phyloP scores from a whole-genome alignment of 768 basidiomycete species.

The Russula vinacea region DNA sequence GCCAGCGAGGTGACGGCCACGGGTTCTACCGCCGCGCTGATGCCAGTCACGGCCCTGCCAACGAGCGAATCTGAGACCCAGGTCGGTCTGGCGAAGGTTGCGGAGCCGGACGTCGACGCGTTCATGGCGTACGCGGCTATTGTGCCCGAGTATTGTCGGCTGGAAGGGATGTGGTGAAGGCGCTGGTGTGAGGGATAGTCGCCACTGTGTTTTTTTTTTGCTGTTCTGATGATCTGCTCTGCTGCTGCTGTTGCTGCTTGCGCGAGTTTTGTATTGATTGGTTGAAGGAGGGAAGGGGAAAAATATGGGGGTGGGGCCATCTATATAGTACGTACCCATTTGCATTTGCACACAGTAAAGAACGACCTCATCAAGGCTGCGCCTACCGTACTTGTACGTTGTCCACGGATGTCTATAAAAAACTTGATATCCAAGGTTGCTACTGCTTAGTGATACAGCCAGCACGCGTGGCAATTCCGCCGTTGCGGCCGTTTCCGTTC shows the following conservation, averaged over 20 bases:
- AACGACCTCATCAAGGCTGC: background rate
- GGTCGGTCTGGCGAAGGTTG: constrained; percentile 75
- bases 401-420: constrained; percentile 1
- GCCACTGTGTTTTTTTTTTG: constrained; percentile 15
- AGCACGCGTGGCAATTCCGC: no score
- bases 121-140: constrained; percentile 84
- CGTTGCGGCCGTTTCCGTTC: no score
- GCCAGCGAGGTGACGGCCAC: constrained; percentile 36
- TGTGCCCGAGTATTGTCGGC: constrained; percentile 76
- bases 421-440: background rate
- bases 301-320: constrained; percentile 6
- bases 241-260: constrained; percentile 14
- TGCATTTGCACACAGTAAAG: constrained; percentile 9
- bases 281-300: constrained; percentile 7
- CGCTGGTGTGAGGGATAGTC: constrained; percentile 40
- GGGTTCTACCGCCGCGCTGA: constrained; percentile 47
- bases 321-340: constrained; percentile 19
- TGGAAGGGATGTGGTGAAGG: constrained; percentile 78
- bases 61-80: constrained; percentile 72
- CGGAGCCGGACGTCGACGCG: constrained; percentile 79
- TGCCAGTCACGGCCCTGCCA: constrained; percentile 67
- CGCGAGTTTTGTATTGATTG: constrained; percentile 10
- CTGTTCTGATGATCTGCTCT: constrained; percentile 26
- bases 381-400: constrained; percentile 7
- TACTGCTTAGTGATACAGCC: no score